phyloP scores from a whole-genome alignment of 768 basidiomycete genomes.

The Russula dissimulans region DNA sequence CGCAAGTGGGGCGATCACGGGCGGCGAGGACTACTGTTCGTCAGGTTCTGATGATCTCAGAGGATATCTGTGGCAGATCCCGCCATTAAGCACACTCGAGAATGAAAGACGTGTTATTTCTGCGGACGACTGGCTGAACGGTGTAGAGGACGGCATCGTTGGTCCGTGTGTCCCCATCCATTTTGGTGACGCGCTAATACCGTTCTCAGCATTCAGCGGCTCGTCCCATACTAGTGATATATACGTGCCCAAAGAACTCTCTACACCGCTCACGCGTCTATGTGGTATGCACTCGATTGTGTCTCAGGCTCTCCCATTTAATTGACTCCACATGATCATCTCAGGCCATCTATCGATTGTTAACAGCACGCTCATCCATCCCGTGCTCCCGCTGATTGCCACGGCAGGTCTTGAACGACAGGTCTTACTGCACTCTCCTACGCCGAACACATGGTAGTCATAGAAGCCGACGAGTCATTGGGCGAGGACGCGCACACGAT shows the following conservation, averaged over 20 bases:
- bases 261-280: constrained; percentile 51
- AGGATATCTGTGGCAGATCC: constrained; percentile 71
- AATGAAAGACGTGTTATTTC: constrained; percentile 39
- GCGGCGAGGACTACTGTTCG: constrained; percentile 50
- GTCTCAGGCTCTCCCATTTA: not conserved
- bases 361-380: constrained; percentile 66
- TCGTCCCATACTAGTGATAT: constrained; percentile 32
- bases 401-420: constrained; percentile 69
- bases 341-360: constrained; percentile 70
- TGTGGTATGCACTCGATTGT: constrained; percentile 35
- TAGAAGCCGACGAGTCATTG: constrained; percentile 24
- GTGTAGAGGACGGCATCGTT: constrained; percentile 27
- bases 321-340: not conserved
- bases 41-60: constrained; percentile 82
- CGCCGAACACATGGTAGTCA: constrained; percentile 36
- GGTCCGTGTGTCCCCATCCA: constrained; percentile 25
- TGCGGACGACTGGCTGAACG: constrained; percentile 37
- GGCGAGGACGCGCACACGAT: constrained; percentile 44
- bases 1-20: constrained; percentile 35
- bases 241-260: constrained; percentile 54
- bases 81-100: constrained; percentile 36
- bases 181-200: not conserved
- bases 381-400: constrained; percentile 52
- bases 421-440: constrained; percentile 61
- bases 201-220: constrained; percentile 5